Evolutionary conservation across 2,329 filamentous ascomycete genomes (phyloP).

Genomic region (Colletotrichum gloeosporioides): DNA sequence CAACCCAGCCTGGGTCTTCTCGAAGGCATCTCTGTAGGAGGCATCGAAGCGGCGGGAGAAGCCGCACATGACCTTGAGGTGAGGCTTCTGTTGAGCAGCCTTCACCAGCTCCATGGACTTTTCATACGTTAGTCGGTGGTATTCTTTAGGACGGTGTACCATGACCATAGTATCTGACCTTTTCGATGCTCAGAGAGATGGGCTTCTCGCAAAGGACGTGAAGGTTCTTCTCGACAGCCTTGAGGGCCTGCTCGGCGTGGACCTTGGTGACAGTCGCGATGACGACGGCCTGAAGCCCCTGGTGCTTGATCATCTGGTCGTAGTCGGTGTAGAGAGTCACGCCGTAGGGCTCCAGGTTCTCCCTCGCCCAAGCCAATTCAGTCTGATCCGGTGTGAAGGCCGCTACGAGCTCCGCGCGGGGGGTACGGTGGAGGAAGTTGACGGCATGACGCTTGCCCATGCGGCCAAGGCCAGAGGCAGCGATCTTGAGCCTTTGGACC

Average conservation of each 20-base stretch:
- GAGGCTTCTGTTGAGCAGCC: constrained; percentile 57
- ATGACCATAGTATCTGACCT: constrained; percentile 45
- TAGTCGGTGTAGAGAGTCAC: constrained; percentile 50
- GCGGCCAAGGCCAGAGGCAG: constrained; percentile 54
- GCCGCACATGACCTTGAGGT: constrained; percentile 65
- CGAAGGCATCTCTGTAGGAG: constrained; percentile 66
- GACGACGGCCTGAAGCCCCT: constrained; percentile 45
- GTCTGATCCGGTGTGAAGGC: constrained; percentile 50
- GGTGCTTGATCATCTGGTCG: constrained; percentile 48
- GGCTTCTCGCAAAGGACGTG: constrained; percentile 68
- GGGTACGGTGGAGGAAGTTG: constrained; percentile 50
- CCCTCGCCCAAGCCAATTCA: constrained; percentile 48
- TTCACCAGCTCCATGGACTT: constrained; percentile 58
- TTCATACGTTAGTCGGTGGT: constrained; percentile 36
- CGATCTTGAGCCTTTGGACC: constrained; percentile 42
- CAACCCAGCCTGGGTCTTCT: constrained; percentile 53
- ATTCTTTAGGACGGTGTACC: neutral
- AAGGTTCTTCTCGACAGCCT: constrained; percentile 57
- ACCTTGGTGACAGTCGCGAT: constrained; percentile 52
- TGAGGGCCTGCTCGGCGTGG: constrained; percentile 62
- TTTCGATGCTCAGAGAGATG: constrained; percentile 61
- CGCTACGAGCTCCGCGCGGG: constrained; percentile 53
- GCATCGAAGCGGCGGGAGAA: constrained; percentile 60
- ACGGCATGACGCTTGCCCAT: constrained; percentile 58
- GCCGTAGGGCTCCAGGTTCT: constrained; percentile 46